Conservation (phyloP, 2,329 filamentous ascomycete genomes). For the Colletotrichum graminicola region DNA sequence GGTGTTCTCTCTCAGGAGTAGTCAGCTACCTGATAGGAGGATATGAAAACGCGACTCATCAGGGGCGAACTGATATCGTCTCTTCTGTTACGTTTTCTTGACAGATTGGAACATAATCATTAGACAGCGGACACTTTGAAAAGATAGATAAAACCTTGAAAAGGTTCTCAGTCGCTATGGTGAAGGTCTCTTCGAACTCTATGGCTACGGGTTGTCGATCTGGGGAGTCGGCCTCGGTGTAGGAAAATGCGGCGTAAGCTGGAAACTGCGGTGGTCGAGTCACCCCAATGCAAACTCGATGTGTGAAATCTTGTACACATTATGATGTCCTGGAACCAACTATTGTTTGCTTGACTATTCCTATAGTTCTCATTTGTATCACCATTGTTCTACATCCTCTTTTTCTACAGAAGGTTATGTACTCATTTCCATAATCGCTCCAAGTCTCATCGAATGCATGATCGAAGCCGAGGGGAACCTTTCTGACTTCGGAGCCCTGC, state of each 20-base stretch:
- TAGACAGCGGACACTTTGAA: constrained; percentile 17
- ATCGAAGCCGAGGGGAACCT: no score
- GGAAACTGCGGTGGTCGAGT: constrained; percentile 10
- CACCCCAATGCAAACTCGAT: background rate
- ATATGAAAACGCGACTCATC: constrained; percentile 8
- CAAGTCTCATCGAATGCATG: background rate
- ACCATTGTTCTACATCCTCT: background rate
- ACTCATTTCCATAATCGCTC: background rate
- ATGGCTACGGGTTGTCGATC: constrained; percentile 32
- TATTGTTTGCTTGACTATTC: background rate
- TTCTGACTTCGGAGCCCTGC: background rate
- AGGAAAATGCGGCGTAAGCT: constrained; percentile 45
- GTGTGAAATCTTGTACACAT: background rate
- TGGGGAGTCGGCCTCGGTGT: constrained; percentile 42
- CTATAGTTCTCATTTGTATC: background rate
- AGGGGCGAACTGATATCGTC: constrained; percentile 30
- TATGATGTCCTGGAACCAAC: no score
- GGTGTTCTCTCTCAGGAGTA: background rate
- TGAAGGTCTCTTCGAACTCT: constrained; percentile 14
- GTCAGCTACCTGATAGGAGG: background rate
- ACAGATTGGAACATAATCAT: constrained; percentile 41
- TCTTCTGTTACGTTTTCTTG: constrained; percentile 36
- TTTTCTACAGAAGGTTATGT: background rate
- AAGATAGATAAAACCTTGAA: constrained; percentile 25
- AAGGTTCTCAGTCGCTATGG: constrained; percentile 34